These are phyloP conservation scores for Neonectria ditissima DNA, from an alignment of 2,329 filamentous ascomycete genomes.

Conservation along the genomic window DNA sequence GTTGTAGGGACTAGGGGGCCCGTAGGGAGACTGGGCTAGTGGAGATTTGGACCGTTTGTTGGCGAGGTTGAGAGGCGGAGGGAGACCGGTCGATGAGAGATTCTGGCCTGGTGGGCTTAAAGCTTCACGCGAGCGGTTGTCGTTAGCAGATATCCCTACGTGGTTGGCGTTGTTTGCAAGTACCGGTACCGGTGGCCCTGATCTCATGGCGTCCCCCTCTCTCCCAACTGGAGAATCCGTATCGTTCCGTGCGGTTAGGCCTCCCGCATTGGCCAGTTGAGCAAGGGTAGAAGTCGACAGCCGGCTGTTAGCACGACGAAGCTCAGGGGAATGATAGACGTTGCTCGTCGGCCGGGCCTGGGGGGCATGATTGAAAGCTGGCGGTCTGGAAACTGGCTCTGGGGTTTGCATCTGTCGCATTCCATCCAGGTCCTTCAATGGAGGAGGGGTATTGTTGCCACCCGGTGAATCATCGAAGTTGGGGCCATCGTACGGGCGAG, in stretches of 20 bases:
- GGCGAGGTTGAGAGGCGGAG: slow-evolving; percentile 56
- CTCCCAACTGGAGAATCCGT: slow-evolving; percentile 47
- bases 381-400: slow-evolving; percentile 81
- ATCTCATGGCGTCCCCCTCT: slow-evolving; percentile 49
- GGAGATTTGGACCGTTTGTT: slow-evolving; percentile 60
- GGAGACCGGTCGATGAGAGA: slow-evolving; percentile 52
- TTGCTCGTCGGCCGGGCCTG: slow-evolving; percentile 75
- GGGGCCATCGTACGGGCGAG: slow-evolving; percentile 62
- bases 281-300: slow-evolving; percentile 85
- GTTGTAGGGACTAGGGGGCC: slow-evolving; percentile 49
- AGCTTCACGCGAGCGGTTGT: slow-evolving; percentile 66
- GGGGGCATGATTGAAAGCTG: slow-evolving; percentile 81
- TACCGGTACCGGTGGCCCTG: slow-evolving; percentile 65
- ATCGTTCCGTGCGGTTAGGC: slow-evolving; percentile 58
- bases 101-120: slow-evolving; percentile 55
- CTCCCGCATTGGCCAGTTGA: slow-evolving; percentile 80
- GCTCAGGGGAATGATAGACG: slow-evolving; percentile 80
- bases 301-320: slow-evolving; percentile 83
- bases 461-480: slow-evolving; percentile 68
- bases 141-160: slow-evolving; percentile 66
- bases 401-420: slow-evolving; percentile 72
- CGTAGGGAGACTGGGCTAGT: slow-evolving; percentile 51
- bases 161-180: slow-evolving; percentile 62
- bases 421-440: slow-evolving; percentile 64
- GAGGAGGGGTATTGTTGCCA: slow-evolving; percentile 47